Conservation (phyloP, 1,284 basidiomycete genomes). For the Calocybe gambosa region DNA sequence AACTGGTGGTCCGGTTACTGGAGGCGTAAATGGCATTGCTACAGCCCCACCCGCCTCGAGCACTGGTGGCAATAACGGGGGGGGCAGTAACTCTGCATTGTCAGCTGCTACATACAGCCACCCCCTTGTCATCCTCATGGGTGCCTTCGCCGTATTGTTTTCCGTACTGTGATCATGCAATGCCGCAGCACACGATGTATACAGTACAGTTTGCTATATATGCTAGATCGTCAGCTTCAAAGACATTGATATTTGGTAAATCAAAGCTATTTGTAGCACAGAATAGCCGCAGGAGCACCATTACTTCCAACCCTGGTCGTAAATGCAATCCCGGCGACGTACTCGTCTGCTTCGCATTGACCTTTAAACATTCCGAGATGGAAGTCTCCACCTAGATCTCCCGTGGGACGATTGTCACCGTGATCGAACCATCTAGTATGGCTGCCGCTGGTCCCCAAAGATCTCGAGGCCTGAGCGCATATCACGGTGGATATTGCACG, state of each 20-base stretch:
- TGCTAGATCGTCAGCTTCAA: too few relatives aligned
- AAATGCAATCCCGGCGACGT: constrained; percentile 13
- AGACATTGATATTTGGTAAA: background rate
- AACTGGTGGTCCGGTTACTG: constrained; percentile 29
- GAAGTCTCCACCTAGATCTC: constrained; percentile 11
- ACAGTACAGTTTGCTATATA: too few relatives aligned
- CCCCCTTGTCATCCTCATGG: constrained; percentile 18
- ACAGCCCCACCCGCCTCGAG: constrained; percentile 22
- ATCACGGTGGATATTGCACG: constrained; percentile 11
- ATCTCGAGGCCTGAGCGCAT: constrained; percentile 10
- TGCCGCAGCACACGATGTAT: background rate
- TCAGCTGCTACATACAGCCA: constrained; percentile 16
- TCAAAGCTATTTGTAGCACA: constrained; percentile 7
- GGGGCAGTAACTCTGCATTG: constrained; percentile 11
- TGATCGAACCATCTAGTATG: constrained; percentile 13
- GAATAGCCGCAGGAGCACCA: constrained; percentile 10
- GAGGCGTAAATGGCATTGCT: constrained; percentile 38
- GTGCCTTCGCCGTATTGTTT: constrained; percentile 6
- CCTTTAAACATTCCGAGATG: constrained; percentile 10
- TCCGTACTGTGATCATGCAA: constrained; percentile 4
- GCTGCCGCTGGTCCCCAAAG: constrained; percentile 9
- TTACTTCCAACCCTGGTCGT: constrained; percentile 13
- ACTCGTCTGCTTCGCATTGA: constrained; percentile 12
- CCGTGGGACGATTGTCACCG: constrained; percentile 10
- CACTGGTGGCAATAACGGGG: constrained; percentile 1